Evolutionary conservation across 495 filamentous ascomycete species (phyloP), one percentile per base, ranked within the genome.

Genomic region (Podospora tetraspora): DNA sequence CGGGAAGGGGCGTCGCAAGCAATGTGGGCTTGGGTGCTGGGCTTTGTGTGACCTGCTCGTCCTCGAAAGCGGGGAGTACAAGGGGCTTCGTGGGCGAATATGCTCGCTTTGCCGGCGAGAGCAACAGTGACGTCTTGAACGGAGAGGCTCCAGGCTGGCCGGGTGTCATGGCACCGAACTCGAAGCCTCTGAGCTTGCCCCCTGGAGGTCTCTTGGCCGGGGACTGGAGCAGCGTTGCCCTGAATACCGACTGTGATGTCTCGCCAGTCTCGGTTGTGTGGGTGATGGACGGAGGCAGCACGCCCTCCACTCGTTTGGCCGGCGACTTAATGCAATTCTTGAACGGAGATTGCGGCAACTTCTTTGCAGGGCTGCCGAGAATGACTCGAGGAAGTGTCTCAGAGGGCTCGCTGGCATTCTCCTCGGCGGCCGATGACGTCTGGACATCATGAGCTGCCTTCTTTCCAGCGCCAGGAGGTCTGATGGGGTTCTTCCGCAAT

Each of bases 31-130:
- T 74, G 3, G 72, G 72, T 6, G 70, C 74, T 2, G 72, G 70
- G 19, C 57, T 73, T 11, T 23, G 64, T 1, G 27, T 16, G 29
- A 56, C 0, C 6, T 56, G 22, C 7, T 67, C 63, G 23, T 74
- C 68, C 34, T 73, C 71, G 43, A 52, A 3, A 64, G 64, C n/a
- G 3, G 12, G 4, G 32, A 37, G 43, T 1, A 68, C 66, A 56
- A 70, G 21, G 0, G 66, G 60, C 65, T 82, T 83, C 16, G 78
- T 76, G 1, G 84, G 79, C 6, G 82, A 76, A 25, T 79, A 71
- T 30, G 79, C 76, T 8, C 83, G 78, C 73, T 84, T 82, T 3
- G 83, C 81, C 16, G 84, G 83, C 8, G 83, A 84, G 21, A 80
- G 76, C 21, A 86, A 74, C 24, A 80, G 69, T 2, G 81, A 79